These are phyloP conservation scores for Daldinia sp. DNA, from an alignment of 2,329 filamentous ascomycete species.

Conservation along the genomic window DNA sequence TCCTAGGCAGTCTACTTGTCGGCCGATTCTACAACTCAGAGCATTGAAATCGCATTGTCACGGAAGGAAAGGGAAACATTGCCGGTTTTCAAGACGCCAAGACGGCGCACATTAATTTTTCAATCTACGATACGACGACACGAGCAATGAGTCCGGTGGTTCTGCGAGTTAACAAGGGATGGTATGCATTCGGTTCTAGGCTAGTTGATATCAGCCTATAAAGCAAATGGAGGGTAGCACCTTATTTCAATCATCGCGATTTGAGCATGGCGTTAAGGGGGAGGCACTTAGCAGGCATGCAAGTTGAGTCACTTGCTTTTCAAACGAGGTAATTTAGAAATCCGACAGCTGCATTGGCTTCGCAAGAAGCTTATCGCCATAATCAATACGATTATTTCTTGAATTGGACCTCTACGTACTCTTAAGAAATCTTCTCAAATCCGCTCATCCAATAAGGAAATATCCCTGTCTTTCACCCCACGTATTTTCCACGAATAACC, in stretches of 20 bases:
- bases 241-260: conserved; percentile 28
- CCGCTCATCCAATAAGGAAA: conserved; percentile 54
- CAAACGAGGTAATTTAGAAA: conserved; percentile 14
- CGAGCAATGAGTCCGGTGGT: conserved; percentile 14
- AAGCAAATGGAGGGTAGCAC: conserved; percentile 16
- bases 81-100: conserved; percentile 34
- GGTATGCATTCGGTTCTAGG: conserved; percentile 35
- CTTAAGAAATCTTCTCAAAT: conserved; percentile 65
- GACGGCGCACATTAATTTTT: conserved; percentile 26
- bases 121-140: conserved; percentile 27
- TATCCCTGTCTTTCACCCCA: conserved; percentile 25
- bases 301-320: conserved; percentile 28
- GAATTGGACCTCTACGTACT: background rate
- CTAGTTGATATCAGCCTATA: conserved; percentile 42
- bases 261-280: conserved; percentile 39
- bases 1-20: conserved; percentile 85
- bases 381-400: background rate
- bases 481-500: conserved; percentile 21
- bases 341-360: conserved; percentile 1
- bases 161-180: conserved; percentile 16
- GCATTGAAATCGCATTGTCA: conserved; percentile 37
- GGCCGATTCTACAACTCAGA: conserved; percentile 69
- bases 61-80: conserved; percentile 17
- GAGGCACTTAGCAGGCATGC: conserved; percentile 25
- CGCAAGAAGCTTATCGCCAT: conserved; percentile 3